Evolutionary conservation across 2,329 filamentous ascomycete species (phyloP).

Genomic region (Thermomyces lanuginosus): DNA sequence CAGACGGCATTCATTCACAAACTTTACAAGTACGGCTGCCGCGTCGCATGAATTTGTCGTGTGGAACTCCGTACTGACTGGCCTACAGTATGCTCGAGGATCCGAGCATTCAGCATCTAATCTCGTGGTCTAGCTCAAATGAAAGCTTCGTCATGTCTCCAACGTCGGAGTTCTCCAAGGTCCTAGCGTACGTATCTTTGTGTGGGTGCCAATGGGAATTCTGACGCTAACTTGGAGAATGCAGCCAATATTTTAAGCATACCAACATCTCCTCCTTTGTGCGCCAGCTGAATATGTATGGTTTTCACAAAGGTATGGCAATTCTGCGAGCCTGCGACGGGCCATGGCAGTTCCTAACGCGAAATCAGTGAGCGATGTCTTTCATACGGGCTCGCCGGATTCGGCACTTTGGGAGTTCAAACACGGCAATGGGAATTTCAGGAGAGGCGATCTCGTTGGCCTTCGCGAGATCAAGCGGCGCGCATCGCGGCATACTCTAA

Average conservation of each 20-base stretch:
- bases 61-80: constrained; percentile 1
- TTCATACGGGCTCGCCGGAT: constrained; percentile 85
- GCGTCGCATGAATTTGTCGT: constrained; percentile 1
- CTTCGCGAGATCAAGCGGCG: constrained; percentile 89
- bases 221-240: constrained; percentile 3
- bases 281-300: constrained; percentile 96
- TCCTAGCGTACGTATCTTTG: constrained; percentile 59
- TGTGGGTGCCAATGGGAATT: constrained; percentile 2
- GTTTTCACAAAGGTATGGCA: constrained; percentile 82
- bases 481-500: constrained; percentile 80
- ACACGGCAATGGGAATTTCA: constrained; percentile 93
- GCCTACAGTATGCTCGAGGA: constrained; percentile 81
- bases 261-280: constrained; percentile 99
- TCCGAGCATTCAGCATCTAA: constrained; percentile 77
- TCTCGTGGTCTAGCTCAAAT: constrained; percentile 84
- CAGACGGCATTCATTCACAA: constrained; percentile 99
- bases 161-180: constrained; percentile 93
- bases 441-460: constrained; percentile 78
- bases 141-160: constrained; percentile 99
- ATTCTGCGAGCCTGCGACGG: not conserved
- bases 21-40: constrained; percentile 70
- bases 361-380: constrained; percentile 81
- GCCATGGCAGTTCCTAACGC: not conserved
- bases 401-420: constrained; percentile 97
- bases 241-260: constrained; percentile 95